Base-by-base conservation (phyloP, 2,329 filamentous ascomycete species). In the Fusarium luffae region DNA sequence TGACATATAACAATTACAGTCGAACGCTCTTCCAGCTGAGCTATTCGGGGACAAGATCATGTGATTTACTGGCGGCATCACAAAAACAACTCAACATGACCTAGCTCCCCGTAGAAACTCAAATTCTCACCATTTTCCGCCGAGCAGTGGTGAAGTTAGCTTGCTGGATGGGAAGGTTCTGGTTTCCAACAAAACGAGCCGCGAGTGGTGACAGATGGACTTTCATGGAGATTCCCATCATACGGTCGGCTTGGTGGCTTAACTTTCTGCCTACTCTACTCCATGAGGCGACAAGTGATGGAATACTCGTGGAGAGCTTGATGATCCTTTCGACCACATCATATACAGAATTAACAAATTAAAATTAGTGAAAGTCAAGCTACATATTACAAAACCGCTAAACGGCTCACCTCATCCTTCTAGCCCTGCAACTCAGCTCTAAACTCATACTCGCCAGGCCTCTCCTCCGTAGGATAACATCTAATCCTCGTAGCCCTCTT, bases 351-450 rank as follows among this genome's bases (percentile, higher is more conserved):
- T 44, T 46, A 34, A 19, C 2, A 34, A 27, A 27, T 34, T 27
- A 34, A 19, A 46, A 27, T 27, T 54, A 54, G 7, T 25, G 12
- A 19, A 5, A n/a, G 12, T 12, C 10, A 40, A n/a, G 13, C 12
- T 50, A 34, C 3, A 34, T n/a, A 25, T 10, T 34, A 50, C 4
- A 46, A 23, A 34, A 18, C 8, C 2, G 16, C 19, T 25, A 10
- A 37, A 12, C 10, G 19, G 25, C 12, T 7, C 3, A 27, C 16
- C 25, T 3, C 2, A 11, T 7, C 32, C 14, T 25, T 27, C 37
- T 21, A 67, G 5, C 67, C 67, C 14, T 68, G 28, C 3, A 70
- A 50, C 25, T 70, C 68, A 2, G 63, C 68, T 23, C 59, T 68
- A 18, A 70, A 70, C 46, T 70, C 68, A 18, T 70, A 70, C 41